Conservation (phyloP, 202 grass and related monocot species). For the Setaria viridis region DNA sequence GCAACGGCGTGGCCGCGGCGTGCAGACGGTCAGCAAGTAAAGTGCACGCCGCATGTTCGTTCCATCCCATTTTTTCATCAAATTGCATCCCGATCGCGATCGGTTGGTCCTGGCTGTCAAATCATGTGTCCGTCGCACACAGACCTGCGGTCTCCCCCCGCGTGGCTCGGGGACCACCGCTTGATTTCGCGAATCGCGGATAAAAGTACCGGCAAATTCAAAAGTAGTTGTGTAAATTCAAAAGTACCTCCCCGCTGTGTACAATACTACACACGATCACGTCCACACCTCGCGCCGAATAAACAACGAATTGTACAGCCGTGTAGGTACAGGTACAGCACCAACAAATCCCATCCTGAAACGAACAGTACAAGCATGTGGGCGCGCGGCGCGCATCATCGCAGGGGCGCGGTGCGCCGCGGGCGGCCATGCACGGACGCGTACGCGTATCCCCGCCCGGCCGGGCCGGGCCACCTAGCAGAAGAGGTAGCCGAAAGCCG, state of each 20-base stretch:
- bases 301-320: too few relatives aligned
- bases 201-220: too few relatives aligned
- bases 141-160: background rate
- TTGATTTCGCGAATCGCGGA: background rate
- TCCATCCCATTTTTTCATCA: background rate
- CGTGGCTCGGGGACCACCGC: slow-evolving; percentile 12
- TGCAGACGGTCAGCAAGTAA: background rate
- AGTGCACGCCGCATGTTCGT: background rate
- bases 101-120: background rate
- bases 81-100: background rate
- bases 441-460: too few relatives aligned
- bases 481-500: slow-evolving; percentile 46
- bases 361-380: background rate
- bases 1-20: background rate
- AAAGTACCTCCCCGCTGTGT: too few relatives aligned
- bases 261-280: too few relatives aligned
- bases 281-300: too few relatives aligned
- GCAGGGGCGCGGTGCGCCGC: background rate
- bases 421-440: too few relatives aligned
- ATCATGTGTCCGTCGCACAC: background rate
- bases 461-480: slow-evolving; percentile 4
- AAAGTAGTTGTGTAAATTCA: too few relatives aligned
- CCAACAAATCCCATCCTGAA: background rate
- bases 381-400: too few relatives aligned
- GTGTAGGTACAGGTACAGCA: too few relatives aligned